Base-by-base conservation (phyloP, 2,329 filamentous ascomycete genomes). In the Hypomyces perniciosus region DNA sequence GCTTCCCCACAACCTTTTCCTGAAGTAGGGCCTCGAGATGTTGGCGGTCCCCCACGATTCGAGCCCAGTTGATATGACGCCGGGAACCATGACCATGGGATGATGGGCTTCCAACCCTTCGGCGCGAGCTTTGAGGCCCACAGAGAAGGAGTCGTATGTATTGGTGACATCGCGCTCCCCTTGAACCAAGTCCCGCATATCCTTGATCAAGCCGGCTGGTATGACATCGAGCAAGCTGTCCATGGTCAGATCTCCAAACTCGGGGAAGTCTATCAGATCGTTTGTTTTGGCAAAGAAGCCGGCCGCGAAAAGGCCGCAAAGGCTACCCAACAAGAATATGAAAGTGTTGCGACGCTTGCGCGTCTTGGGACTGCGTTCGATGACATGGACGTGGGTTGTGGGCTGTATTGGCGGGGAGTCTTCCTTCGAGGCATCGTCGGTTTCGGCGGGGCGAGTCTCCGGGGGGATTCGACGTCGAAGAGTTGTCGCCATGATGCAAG, bases 31-130 rank as follows among this genome's bases (percentile, higher is more conserved):
- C 34, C 90, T 81, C 6, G 91, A 96, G 39, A 78, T 75, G 63
- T 91, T 88, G 46, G 87, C 84, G 0, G 93, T 97, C 4, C 92
- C 90, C 93, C 93, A 99, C 44, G 90, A 96, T 70, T 99, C 93
- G 27, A 99, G 79, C 1, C 93, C 93, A 0, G 93, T 97, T 0
- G 93, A 97, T 59, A 99, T 99, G 53, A 99, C 93, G 4, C 93
- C 93, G 0, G 93, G 93, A 8, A 99, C 84, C 92, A 99, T 97
- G 56, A 99, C 88, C 55, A 99, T 85, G 1, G 93, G 90, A 61
- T 96, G 90, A 53, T 88, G 79, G 12, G 88, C 92, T 44, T 79
- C 68, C 13, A 97, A 77, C 1, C 95, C 95, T 66, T 96, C 87
- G 4, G 84, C 74, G 37, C 84, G 84, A 20, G 91, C 85, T 62